Conservation (phyloP, 148 eudicot genomes). For the Arctostaphylos glauca region DNA sequence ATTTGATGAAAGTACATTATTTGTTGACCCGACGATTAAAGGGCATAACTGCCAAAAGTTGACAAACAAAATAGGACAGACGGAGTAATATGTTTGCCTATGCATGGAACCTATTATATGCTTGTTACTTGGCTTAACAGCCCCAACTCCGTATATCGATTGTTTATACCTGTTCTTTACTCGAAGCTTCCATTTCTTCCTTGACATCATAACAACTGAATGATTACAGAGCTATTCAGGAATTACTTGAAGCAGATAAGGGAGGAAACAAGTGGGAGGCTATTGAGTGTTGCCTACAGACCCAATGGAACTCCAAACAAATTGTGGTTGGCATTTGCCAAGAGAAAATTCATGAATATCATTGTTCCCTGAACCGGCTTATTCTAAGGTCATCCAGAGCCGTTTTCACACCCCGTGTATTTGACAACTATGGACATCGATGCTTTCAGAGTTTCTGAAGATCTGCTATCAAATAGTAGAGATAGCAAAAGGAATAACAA, state of each 20-base stretch:
- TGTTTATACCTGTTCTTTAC: not conserved
- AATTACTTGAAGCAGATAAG: conserved; percentile 91
- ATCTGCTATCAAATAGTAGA: not conserved
- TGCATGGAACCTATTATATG: not conserved
- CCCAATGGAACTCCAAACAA: conserved; percentile 92
- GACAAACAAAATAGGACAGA: too few relatives aligned
- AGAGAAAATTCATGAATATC: conserved; percentile 81
- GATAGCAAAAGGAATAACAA: not conserved
- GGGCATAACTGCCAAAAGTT: too few relatives aligned
- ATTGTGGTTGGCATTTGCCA: conserved; percentile 98
- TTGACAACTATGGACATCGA: not conserved
- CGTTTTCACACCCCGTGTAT: not conserved
- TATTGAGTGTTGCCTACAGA: conserved; percentile 86
- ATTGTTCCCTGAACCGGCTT: conserved; percentile 42
- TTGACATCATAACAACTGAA: not conserved
- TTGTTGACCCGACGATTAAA: too few relatives aligned
- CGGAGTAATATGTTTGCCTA: too few relatives aligned
- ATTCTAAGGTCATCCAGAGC: not conserved
- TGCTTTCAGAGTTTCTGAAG: not conserved
- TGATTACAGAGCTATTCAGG: conserved; percentile 71
- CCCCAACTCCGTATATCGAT: not conserved
- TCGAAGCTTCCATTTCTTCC: not conserved
- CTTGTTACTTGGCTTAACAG: too few relatives aligned
- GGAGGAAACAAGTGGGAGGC: conserved; percentile 95
- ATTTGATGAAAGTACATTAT: too few relatives aligned